phyloP scores from a whole-genome alignment of 352 stramenopile species.

The Pythium oligandrum region DNA sequence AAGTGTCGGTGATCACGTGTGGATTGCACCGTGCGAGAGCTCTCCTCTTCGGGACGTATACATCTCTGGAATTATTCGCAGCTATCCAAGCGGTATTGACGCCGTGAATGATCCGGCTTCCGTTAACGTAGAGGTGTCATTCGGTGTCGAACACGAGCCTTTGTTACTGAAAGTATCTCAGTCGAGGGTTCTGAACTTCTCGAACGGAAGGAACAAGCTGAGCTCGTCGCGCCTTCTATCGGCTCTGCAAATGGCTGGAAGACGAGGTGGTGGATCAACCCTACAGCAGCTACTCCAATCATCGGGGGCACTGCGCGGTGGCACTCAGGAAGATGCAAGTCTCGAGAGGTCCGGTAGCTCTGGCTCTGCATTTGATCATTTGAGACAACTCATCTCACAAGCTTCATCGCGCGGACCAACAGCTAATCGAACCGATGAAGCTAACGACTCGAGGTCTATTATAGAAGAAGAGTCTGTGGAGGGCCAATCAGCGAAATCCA shows the following conservation, averaged over 20 bases:
- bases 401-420: conserved; percentile 2
- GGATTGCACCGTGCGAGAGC: conserved; percentile 35
- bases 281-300: conserved; percentile 15
- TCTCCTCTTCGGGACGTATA: conserved; percentile 33
- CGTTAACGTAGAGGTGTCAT: conserved; percentile 51
- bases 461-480: too few species aligned
- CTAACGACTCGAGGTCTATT: too few species aligned
- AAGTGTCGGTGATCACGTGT: conserved; percentile 59
- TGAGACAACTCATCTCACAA: conserved; percentile 29
- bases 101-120: conserved; percentile 36
- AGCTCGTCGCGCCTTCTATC: conserved; percentile 51
- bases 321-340: conserved; percentile 2
- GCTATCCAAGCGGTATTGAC: conserved; percentile 48
- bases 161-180: conserved; percentile 54
- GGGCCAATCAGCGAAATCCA: too few species aligned
- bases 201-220: conserved; percentile 22
- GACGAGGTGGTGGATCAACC: conserved; percentile 7
- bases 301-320: conserved; percentile 6
- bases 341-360: not conserved
- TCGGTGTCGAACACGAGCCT: conserved; percentile 26
- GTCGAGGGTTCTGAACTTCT: conserved; percentile 55
- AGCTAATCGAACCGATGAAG: too few species aligned
- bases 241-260: conserved; percentile 40
- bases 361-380: conserved; percentile 41
- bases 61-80: conserved; percentile 56